Percentiles rank a stretch among this genome's conserved stretches.
Evolutionary conservation across 768 basidiomycete genomes (phyloP).

Genomic region (Boletales sp.): DNA sequence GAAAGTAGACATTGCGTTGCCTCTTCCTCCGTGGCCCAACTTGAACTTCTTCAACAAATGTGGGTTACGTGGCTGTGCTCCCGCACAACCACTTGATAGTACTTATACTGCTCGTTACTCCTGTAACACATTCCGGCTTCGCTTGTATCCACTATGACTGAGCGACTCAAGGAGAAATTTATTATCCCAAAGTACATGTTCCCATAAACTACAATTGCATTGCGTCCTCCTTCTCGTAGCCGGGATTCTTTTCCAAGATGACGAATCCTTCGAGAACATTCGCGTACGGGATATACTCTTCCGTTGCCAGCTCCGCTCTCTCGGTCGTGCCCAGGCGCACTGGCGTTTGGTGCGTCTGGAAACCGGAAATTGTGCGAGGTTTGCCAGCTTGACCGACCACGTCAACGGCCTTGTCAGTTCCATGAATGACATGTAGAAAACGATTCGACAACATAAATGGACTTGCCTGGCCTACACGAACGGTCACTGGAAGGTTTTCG

Average conservation of each 20-base stretch:
- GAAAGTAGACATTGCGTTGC: neutral
- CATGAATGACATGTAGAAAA: conserved; percentile 1
- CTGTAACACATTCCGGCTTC: too few relatives aligned
- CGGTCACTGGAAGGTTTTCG: conserved; percentile 80
- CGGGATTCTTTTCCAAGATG: conserved; percentile 88
- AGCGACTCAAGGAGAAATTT: too few relatives aligned
- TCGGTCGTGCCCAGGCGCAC: conserved; percentile 94
- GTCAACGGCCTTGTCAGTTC: conserved; percentile 71
- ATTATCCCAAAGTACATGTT: conserved; percentile 5
- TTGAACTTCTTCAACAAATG: too few relatives aligned
- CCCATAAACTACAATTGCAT: conserved; percentile 59
- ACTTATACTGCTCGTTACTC: too few relatives aligned
- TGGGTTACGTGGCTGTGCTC: too few relatives aligned
- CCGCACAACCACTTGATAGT: too few relatives aligned
- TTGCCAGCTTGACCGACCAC: conserved; percentile 98
- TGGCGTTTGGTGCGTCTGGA: conserved; percentile 98
- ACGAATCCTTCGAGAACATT: conserved; percentile 92
- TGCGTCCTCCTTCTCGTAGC: conserved; percentile 82
- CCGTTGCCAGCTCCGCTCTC: conserved; percentile 92
- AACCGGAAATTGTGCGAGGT: conserved; percentile 92
- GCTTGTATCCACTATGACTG: too few relatives aligned
- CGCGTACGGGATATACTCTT: conserved; percentile 91
- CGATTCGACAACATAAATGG: neutral
- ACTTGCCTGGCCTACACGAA: conserved; percentile 86
- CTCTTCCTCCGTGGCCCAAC: too few relatives aligned